Conservation (phyloP, 2,329 filamentous ascomycete genomes). For the Fusarium neocosmosporiellum region DNA sequence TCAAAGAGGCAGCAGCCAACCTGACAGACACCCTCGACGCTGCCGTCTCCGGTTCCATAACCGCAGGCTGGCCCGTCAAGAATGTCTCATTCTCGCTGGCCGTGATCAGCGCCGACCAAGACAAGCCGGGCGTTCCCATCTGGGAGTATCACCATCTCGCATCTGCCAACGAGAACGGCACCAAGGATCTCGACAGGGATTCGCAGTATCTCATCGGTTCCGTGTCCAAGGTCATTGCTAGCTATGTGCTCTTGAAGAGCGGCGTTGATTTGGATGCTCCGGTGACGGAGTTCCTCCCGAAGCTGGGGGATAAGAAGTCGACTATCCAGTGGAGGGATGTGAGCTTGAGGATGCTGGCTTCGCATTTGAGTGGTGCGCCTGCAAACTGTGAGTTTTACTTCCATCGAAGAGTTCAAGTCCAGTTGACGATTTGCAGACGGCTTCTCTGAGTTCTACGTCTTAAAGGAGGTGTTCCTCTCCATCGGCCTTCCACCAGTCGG, state of each 20-base stretch:
- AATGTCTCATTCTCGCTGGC: constrained; percentile 55
- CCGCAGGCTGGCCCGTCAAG: constrained; percentile 48
- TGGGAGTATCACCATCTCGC: constrained; percentile 57
- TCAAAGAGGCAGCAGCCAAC: constrained; percentile 44
- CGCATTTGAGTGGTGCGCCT: constrained; percentile 51
- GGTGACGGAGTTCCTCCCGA: constrained; percentile 50
- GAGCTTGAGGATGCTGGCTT: constrained; percentile 51
- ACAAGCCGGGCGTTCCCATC: constrained; percentile 41
- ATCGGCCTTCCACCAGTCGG: constrained; percentile 52
- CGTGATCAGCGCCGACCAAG: constrained; percentile 47
- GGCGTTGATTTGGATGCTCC: constrained; percentile 48
- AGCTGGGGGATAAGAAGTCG: constrained; percentile 40
- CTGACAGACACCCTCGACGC: constrained; percentile 45
- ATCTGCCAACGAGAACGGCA: constrained; percentile 49
- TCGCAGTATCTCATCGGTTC: constrained; percentile 57
- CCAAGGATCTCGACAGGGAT: constrained; percentile 45
- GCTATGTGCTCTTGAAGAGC: constrained; percentile 51
- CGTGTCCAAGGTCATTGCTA: constrained; percentile 53
- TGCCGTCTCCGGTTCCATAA: constrained; percentile 47
- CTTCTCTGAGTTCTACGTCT: constrained; percentile 50
- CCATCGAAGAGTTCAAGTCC: neutral
- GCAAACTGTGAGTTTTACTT: constrained; percentile 47
- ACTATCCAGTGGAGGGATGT: constrained; percentile 51
- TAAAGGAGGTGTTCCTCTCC: constrained; percentile 48
- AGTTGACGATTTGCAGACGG: constrained; percentile 39